Conservation (phyloP, 106 monocot species). For the Apostasia shenzhenica region DNA sequence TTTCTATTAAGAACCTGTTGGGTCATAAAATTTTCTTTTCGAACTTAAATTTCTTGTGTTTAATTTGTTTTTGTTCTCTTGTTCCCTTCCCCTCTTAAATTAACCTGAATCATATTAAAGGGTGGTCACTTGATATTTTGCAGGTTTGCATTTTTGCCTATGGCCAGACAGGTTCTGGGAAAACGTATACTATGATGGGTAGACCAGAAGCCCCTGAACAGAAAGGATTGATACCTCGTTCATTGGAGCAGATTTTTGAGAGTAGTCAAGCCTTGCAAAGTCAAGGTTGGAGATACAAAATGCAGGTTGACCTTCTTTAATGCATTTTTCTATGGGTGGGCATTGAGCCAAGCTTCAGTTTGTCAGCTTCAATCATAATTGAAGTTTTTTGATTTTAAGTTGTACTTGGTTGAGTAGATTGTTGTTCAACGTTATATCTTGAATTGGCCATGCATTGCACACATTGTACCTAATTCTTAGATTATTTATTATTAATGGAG, state of each 20-base stretch:
- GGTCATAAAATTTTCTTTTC: no score
- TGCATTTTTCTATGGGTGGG: neutral
- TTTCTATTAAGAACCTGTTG: no score
- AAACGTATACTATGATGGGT: slow-evolving; percentile 99
- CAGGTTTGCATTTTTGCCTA: slow-evolving; percentile 99
- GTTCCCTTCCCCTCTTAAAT: no score
- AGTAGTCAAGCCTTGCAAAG: slow-evolving; percentile 47
- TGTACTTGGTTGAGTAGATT: neutral
- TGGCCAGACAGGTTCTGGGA: slow-evolving; percentile 97
- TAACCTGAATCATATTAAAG: no score
- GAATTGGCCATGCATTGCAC: no score
- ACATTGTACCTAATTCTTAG: no score
- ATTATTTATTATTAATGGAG: no score
- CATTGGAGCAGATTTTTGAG: slow-evolving; percentile 83
- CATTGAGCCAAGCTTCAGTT: neutral
- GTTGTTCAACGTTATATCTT: neutral
- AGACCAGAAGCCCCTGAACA: slow-evolving; percentile 38
- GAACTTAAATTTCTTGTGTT: no score
- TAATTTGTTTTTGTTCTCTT: no score
- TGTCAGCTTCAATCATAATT: neutral
- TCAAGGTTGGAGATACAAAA: slow-evolving; percentile 86
- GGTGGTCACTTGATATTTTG: neutral
- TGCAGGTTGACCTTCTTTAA: slow-evolving; percentile 52
- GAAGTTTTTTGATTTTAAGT: neutral
- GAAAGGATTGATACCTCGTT: slow-evolving; percentile 86